A percentile compares a stretch with the other conserved stretches of the same genome.
Evolutionary conservation across 1,139 yeast species (phyloP).

Genomic region (Taphrina deformans): DNA sequence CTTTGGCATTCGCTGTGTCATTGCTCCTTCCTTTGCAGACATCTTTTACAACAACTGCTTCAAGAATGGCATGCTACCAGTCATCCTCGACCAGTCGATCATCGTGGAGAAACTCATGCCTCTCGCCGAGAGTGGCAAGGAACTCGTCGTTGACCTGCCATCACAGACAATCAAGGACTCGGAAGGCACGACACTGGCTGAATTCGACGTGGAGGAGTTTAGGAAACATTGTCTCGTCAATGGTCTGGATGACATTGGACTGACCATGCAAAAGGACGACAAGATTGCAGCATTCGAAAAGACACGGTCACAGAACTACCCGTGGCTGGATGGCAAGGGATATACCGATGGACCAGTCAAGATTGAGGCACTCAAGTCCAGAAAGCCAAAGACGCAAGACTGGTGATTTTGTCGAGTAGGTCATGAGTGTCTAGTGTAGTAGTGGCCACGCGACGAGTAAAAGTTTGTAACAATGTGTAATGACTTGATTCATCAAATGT

Average conservation of each 20-base stretch:
- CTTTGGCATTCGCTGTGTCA: slow-evolving; percentile 90
- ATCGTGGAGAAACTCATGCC: slow-evolving; percentile 55
- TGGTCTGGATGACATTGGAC: slow-evolving; percentile 95
- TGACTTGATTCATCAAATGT: no score
- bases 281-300: slow-evolving; percentile 71
- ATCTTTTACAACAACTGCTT: slow-evolving; percentile 95
- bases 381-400: slow-evolving; percentile 17
- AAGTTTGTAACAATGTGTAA: background rate
- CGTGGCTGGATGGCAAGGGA: slow-evolving; percentile 66
- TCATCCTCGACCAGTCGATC: slow-evolving; percentile 74
- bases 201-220: slow-evolving; percentile 84
- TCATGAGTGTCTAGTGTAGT: no score
- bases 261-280: slow-evolving; percentile 86
- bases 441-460: background rate
- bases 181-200: slow-evolving; percentile 66
- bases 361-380: slow-evolving; percentile 31
- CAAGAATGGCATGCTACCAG: slow-evolving; percentile 91
- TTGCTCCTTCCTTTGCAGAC: slow-evolving; percentile 98
- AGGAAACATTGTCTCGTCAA: slow-evolving; percentile 92
- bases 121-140: slow-evolving; percentile 73
- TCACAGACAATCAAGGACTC: slow-evolving; percentile 75
- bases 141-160: slow-evolving; percentile 78
- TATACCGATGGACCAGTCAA: slow-evolving; percentile 32
- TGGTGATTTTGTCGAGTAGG: slow-evolving; percentile 10
- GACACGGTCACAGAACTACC: slow-evolving; percentile 71